A percentile compares a stretch with the other conserved stretches of the same genome.
Conservation (phyloP, 2,329 filamentous ascomycete species). For the Raffaelea arxii region DNA sequence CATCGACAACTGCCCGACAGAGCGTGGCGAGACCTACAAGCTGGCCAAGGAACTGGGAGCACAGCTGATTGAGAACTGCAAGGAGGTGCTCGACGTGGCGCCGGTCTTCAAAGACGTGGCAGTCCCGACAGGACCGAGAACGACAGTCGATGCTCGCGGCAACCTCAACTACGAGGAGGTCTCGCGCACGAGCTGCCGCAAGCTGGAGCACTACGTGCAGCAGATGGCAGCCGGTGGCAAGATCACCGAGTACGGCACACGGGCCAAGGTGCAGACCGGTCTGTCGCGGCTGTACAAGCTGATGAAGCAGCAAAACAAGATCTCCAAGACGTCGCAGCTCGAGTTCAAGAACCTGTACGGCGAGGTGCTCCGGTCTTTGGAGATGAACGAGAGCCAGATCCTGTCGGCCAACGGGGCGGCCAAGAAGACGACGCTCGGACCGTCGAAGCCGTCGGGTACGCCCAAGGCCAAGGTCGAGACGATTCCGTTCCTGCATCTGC, state of each 20-base stretch:
- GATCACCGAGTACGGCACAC: conserved; percentile 96
- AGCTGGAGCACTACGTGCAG: conserved; percentile 95
- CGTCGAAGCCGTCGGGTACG: conserved; percentile 38
- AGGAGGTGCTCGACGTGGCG: conserved; percentile 72
- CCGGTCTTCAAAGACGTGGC: conserved; percentile 96
- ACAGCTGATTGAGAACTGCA: conserved; percentile 95
- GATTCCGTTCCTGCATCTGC: conserved; percentile 93
- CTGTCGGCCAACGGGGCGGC: conserved; percentile 49
- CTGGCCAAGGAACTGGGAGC: conserved; percentile 91
- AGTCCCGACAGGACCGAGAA: conserved; percentile 82
- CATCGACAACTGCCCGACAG: conserved; percentile 95
- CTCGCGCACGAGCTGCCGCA: conserved; percentile 79
- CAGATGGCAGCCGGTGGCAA: conserved; percentile 98
- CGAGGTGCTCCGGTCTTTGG: conserved; percentile 85
- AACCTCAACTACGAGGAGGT: conserved; percentile 89
- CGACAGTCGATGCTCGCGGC: conserved; percentile 83
- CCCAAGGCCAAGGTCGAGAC: conserved; percentile 91
- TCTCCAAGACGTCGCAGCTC: conserved; percentile 90
- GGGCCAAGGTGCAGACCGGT: conserved; percentile 95
- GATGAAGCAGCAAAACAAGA: conserved; percentile 95
- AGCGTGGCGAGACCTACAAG: conserved; percentile 93
- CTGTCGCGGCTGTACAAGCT: conserved; percentile 93
- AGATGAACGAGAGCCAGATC: conserved; percentile 98
- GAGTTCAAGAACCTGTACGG: conserved; percentile 94
- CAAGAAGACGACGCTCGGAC: conserved; percentile 39